A percentile compares a stretch with the other conserved stretches of the same genome.
phyloP scores from a whole-genome alignment of 306 rosid genomes.

The Pterocarpus macrocarpus region DNA sequence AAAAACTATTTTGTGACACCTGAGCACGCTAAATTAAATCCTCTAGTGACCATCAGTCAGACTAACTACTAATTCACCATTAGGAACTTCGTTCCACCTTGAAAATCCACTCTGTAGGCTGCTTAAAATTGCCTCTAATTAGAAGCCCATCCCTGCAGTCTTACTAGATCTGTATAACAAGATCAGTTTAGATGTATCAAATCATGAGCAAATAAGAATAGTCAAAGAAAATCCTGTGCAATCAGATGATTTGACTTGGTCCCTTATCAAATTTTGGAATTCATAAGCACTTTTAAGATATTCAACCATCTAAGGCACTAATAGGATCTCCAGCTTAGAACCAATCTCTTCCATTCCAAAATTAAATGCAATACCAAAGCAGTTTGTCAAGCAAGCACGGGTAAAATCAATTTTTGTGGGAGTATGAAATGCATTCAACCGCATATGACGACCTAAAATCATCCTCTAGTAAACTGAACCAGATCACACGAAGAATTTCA shows the following conservation, averaged over 20 bases:
- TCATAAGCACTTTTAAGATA: slow-evolving; percentile 3
- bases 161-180: slow-evolving; percentile 37
- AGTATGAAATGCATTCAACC: slow-evolving; percentile 6
- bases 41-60: slow-evolving; percentile 31
- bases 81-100: slow-evolving; percentile 35
- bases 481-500: slow-evolving; percentile 1
- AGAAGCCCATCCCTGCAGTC: slow-evolving; percentile 11
- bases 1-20: not conserved
- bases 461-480: slow-evolving; percentile 30
- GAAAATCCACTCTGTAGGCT: slow-evolving; percentile 14
- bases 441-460: slow-evolving; percentile 27
- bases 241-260: slow-evolving; percentile 24
- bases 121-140: slow-evolving; percentile 32
- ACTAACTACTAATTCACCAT: slow-evolving; percentile 38
- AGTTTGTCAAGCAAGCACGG: slow-evolving; percentile 2
- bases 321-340: slow-evolving; percentile 7
- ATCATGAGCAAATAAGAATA: slow-evolving; percentile 24
- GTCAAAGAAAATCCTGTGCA: slow-evolving; percentile 22
- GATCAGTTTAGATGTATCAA: slow-evolving; percentile 38
- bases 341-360: slow-evolving; percentile 20
- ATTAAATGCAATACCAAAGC: slow-evolving; percentile 24
- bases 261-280: slow-evolving; percentile 29
- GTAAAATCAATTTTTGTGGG: slow-evolving; percentile 4
- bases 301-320: slow-evolving; percentile 20
- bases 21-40: slow-evolving; percentile 28